Evolutionary conservation across 1,284 basidiomycete genomes (phyloP), one percentile per base, ranked within the genome.

Genomic region (Trichosporon ovoides): DNA sequence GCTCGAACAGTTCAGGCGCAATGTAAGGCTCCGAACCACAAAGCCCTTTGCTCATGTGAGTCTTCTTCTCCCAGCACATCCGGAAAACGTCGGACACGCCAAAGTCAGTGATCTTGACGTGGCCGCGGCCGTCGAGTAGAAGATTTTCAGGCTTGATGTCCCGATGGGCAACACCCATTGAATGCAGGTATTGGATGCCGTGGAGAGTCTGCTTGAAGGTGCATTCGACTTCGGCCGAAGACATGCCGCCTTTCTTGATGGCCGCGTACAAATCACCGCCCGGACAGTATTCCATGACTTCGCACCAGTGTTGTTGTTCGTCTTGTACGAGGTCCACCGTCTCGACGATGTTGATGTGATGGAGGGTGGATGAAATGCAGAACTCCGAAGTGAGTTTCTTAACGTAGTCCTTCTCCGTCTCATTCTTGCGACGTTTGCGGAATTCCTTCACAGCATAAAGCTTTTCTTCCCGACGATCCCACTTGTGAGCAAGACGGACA

Each of bases 371-470:
- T 33, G 92, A 95, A 65, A 98, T 98, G 79, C 95, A 98, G 78
- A 98, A 98, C 77, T 98, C 95, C 20, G 95, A 93, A 2, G 95
- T 98, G 69, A 98, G 87, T 79, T 98, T 98, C 85, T 98, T 98
- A 80, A 98, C 88, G 73, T 98, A 98, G 79, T 98, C 96, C 79
- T 97, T 97, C 78, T 98, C 94, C 2, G 93, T 87, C 80, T 98
- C 95, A 76, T 96, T 97, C 83, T 95, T 96, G 71, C 94, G 85
- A 66, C 95, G 85, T 77, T 97, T 97, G 59, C 95, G 87, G 83
- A 98, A 98, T 80, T 98, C 95, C 87, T 98, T 98, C 75, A 98
- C 90, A 38, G 95, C 95, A 70, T 98, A 98, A n/a, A 98, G 82
- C 80, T 95, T 96, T 79, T 98, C 96, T 71, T 95, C 93, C 33